Conservation (phyloP, 495 filamentous ascomycete species). For the Hypoxylon lenormandii region DNA sequence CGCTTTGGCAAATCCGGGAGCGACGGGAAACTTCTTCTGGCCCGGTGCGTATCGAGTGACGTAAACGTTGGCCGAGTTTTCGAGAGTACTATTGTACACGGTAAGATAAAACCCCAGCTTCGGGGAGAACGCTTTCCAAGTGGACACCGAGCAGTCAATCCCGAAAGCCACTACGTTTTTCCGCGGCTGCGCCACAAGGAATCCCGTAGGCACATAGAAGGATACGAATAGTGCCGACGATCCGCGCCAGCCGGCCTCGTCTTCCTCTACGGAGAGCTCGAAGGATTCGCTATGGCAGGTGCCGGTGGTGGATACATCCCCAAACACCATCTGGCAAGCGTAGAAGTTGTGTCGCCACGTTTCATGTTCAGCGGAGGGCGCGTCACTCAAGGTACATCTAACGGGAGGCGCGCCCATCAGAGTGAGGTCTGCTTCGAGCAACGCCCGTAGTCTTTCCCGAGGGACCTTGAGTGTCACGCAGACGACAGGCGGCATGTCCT, state of each 20-base stretch:
- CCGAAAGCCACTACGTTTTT: too few species aligned
- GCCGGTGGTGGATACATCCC: slow-evolving; percentile 39
- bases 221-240: too few species aligned
- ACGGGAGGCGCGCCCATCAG: slow-evolving; percentile 6
- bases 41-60: slow-evolving; percentile 50
- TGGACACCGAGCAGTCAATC: too few species aligned
- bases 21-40: slow-evolving; percentile 9
- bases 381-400: too few species aligned
- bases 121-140: too few species aligned
- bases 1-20: neutral
- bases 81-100: slow-evolving; percentile 41
- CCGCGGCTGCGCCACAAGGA: too few species aligned
- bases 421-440: neutral
- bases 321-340: slow-evolving; percentile 48
- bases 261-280: slow-evolving; percentile 39
- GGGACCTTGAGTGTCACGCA: slow-evolving; percentile 57
- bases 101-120: neutral
- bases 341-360: slow-evolving; percentile 47
- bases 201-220: too few species aligned
- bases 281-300: slow-evolving; percentile 37
- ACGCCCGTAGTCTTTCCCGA: slow-evolving; percentile 6
- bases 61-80: slow-evolving; percentile 48
- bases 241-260: slow-evolving; percentile 43
- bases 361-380: too few species aligned
- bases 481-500: slow-evolving; percentile 49